Evolutionary conservation across 192 early-diverging fungal genomes (phyloP), one percentile per base, ranked within the genome.

Genomic region (Entomortierella beljakovae): DNA sequence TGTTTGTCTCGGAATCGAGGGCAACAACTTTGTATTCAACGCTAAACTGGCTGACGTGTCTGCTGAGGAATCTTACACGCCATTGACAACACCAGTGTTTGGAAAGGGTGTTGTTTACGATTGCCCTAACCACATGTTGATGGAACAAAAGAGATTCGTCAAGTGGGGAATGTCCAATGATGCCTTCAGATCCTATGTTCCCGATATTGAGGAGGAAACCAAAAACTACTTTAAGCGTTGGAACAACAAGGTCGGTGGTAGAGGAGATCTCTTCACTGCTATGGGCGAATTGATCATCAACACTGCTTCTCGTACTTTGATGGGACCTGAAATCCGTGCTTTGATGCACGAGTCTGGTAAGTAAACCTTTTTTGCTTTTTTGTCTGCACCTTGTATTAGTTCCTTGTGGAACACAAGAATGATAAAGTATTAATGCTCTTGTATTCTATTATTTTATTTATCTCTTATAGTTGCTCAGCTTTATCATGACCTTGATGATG

Each of bases 61-160:
- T 40, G 96, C 96, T 34, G 97, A 96, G 75, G 94, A 92, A 61
- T 95, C 96, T 28, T 99, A 99, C 82, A 93, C 92, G 66, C 89
- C 88, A 51, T 88, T 99, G 77, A 99, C 96, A 34, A 94, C 92
- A 52, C 94, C 94, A 10, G 96, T 98, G 37, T 99, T 99, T 84
- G 97, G 97, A 58, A 85, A 83, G 61, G 96, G 93, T 43, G 96
- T 99, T 49, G 97, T 99, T 33, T 99, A 99, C 86, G 97, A 99
- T 82, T 95, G 94, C 49, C 90, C 89, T 29, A 96, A 98, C 83
- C 68, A 88, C 37, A 86, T 95, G 53, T 91, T 99, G 68, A 98
- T 99, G 96, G 96, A 99, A 85, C 97, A 99, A 85, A 99, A 99
- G 88, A 96, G 86, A 92, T 97, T 99, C 84, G 91, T 98, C 76